These are phyloP conservation scores for Leccinum arenicola DNA, from an alignment of 768 basidiomycete genomes.

Conservation along the genomic window DNA sequence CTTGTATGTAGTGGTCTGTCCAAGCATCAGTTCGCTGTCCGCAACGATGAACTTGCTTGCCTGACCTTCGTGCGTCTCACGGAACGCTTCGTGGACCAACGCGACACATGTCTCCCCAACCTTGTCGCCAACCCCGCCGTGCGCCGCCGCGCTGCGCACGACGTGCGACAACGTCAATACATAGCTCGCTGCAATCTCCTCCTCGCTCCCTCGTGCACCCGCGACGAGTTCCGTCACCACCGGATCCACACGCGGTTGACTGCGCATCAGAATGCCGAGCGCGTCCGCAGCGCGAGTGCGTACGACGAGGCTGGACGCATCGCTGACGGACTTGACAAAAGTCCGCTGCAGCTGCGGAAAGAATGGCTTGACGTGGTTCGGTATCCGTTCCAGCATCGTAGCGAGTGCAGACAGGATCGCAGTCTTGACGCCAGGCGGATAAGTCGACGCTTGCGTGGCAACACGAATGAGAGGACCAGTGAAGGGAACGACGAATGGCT, in stretches of 20 bases:
- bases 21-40: neutral
- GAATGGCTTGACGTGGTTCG: constrained; percentile 92
- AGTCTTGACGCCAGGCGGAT: constrained; percentile 90
- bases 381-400: constrained; percentile 82
- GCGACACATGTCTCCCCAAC: constrained; percentile 72
- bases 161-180: constrained; percentile 77
- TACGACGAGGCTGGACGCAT: constrained; percentile 73
- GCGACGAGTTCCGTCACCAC: constrained; percentile 86
- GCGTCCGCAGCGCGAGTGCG: constrained; percentile 51
- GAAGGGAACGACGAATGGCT: constrained; percentile 92
- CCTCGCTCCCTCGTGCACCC: constrained; percentile 60
- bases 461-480: constrained; percentile 96
- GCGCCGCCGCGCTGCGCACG: constrained; percentile 52
- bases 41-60: fast-evolving
- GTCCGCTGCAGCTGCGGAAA: constrained; percentile 97
- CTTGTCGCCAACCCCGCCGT: constrained; percentile 73
- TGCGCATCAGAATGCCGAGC: constrained; percentile 85
- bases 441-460: constrained; percentile 83
- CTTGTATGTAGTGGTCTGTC: constrained; percentile 66
- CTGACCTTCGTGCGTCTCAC: constrained; percentile 64
- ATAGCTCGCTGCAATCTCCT: constrained; percentile 70
- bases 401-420: constrained; percentile 86
- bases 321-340: constrained; percentile 90
- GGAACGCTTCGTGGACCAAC: constrained; percentile 74
- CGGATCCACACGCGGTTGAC: constrained; percentile 88